Base-by-base conservation (phyloP, 139 green algal species). In the Chlorella vulgaris region DNA sequence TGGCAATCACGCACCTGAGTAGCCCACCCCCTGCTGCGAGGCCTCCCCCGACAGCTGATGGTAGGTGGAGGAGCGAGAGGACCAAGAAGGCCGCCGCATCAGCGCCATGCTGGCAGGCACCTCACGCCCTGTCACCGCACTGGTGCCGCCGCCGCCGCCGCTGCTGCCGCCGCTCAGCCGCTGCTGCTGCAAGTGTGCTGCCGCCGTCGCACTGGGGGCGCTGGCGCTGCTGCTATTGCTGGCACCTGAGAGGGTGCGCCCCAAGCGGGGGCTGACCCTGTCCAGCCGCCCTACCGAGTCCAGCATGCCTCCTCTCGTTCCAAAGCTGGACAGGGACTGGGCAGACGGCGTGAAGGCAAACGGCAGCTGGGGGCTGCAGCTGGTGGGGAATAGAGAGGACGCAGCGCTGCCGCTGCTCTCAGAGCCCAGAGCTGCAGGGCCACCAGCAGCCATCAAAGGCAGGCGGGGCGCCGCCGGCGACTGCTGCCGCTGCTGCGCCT, bases 261-360 rank as follows among this genome's bases (percentile, higher is more conserved):
- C 58, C 58, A 71, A 40, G 35, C 63, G 60, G 19, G 79, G 68
- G 65, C 29, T 66, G n/a, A 55, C 38, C 40, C 53, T 76, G 10
- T 73, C 63, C 2, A 78, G 65, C 29, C 35, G 22, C 22, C 35
- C 38, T 31, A n/a, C n/a, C n/a, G 28, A 28, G 19, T 47, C 61
- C 60, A 43, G 42, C 28, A 65, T 28, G 6, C 29, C 21, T 3
- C 61, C 63, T 3, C 63, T 29, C 7, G 42, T 21, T 1, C 76
- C 76, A 50, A 51, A 82, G 76, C 76, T 83, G 33, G 81, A 76
- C 33, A 89, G 35, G 24, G 88, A 94, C n/a, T 83, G 73, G 0
- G 81, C 90, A 8, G 90, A 93, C 21, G 92, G 92, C 1, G 92
- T 96, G 83, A 94, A 93, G 18, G 92, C 92, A 85, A 96, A 96